These are phyloP conservation scores for Dentipellis sp. DNA, from an alignment of 768 basidiomycete species.

Conservation along the genomic window DNA sequence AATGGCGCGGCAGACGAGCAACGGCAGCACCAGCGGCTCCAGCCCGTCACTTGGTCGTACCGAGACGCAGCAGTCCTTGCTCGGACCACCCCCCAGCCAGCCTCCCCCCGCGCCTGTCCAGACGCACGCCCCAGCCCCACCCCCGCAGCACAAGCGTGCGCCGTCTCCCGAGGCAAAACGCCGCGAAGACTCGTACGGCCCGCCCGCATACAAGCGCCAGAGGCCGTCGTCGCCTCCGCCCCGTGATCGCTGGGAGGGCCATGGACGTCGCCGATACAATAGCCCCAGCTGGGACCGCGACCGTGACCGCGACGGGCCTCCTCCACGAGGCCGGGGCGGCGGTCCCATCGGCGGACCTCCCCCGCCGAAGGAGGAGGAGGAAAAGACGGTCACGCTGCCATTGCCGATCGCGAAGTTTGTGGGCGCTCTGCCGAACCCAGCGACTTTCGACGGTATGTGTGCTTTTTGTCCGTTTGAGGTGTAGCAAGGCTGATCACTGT, in stretches of 20 bases:
- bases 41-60: conserved; percentile 13
- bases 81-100: conserved; percentile 3
- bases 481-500: not conserved
- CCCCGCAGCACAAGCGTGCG: conserved; percentile 22
- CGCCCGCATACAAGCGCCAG: conserved; percentile 33
- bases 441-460: conserved; percentile 75
- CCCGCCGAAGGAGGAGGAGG: conserved; percentile 39
- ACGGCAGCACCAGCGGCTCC: conserved; percentile 8
- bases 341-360: conserved; percentile 15
- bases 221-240: conserved; percentile 40
- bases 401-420: conserved; percentile 77
- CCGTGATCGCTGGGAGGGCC: conserved; percentile 36
- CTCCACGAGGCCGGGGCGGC: conserved; percentile 26
- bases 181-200: conserved; percentile 32
- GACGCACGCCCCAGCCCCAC: conserved; percentile 21
- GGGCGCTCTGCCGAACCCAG: conserved; percentile 61
- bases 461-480: conserved; percentile 6
- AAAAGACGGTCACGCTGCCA: conserved; percentile 29
- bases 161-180: conserved; percentile 29
- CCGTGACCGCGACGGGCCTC: conserved; percentile 32
- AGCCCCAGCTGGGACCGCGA: conserved; percentile 38
- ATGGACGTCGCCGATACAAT: conserved; percentile 29
- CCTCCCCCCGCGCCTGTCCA: conserved; percentile 28
- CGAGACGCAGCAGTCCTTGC: conserved; percentile 10
- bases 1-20: conserved; percentile 25